Percentiles rank a stretch among this genome's conserved stretches.
Evolutionary conservation across 2,329 filamentous ascomycete species (phyloP).

Genomic region (Monosporascus sp.): DNA sequence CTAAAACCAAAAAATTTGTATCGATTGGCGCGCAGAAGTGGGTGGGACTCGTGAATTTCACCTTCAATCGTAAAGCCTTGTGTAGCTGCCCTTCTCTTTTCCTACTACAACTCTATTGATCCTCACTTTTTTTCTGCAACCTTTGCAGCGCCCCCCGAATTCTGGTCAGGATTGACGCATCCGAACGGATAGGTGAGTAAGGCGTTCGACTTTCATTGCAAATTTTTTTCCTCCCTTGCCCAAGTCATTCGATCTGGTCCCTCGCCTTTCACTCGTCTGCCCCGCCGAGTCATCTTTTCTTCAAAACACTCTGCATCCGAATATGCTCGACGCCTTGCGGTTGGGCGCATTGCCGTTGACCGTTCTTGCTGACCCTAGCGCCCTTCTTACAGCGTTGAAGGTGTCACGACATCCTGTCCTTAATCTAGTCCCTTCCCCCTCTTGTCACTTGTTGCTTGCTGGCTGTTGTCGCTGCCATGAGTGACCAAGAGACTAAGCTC

Average conservation of each 20-base stretch:
- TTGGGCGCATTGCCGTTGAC: too few relatives aligned
- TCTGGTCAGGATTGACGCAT: too few relatives aligned
- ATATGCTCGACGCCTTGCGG: not conserved
- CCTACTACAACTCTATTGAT: not conserved
- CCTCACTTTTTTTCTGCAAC: too few relatives aligned
- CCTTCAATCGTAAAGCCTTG: not conserved
- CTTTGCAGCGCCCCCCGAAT: too few relatives aligned
- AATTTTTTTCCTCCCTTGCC: not conserved
- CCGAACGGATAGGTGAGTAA: too few relatives aligned
- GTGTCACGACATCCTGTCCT: not conserved
- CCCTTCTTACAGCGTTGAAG: not conserved
- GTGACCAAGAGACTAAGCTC: conserved; percentile 34
- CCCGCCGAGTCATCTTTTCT: not conserved
- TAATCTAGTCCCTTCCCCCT: too few relatives aligned
- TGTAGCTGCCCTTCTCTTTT: not conserved
- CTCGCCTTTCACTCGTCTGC: not conserved
- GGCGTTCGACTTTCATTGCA: not conserved
- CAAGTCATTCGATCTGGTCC: not conserved
- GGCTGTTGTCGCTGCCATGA: conserved; percentile 17
- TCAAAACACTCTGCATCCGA: not conserved
- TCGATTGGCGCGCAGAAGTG: not conserved
- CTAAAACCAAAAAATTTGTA: not conserved
- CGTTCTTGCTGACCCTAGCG: too few relatives aligned
- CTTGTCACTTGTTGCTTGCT: not conserved
- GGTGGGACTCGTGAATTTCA: not conserved